Evolutionary conservation across 306 rosid genomes (phyloP).

Genomic region (Fragaria vesca): DNA sequence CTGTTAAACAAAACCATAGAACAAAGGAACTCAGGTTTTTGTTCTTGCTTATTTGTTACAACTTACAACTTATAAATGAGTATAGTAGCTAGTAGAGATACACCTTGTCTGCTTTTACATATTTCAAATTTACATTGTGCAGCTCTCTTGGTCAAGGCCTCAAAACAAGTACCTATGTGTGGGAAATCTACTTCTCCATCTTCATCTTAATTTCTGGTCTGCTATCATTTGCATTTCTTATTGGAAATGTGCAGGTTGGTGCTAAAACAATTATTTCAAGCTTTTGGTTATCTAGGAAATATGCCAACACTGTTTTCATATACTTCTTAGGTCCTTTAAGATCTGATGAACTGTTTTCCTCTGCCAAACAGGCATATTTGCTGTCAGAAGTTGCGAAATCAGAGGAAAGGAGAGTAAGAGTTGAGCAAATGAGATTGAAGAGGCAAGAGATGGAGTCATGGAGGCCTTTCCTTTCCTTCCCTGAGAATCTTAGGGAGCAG

Average conservation of each 20-base stretch:
- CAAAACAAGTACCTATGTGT: constrained; percentile 19
- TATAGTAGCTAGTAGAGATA: too few species aligned
- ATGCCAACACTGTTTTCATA: too few species aligned
- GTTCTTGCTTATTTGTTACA: too few species aligned
- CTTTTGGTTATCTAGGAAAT: too few species aligned
- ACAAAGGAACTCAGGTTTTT: background rate
- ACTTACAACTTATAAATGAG: too few species aligned
- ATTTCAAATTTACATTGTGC: background rate
- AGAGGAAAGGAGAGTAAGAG: background rate
- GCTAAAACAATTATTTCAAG: background rate
- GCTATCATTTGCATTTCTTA: constrained; percentile 27
- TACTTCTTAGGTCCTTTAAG: background rate
- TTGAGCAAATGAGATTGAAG: constrained; percentile 11
- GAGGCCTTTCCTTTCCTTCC: constrained; percentile 12
- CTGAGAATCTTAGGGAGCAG: background rate
- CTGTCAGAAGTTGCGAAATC: constrained; percentile 9
- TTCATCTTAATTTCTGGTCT: constrained; percentile 16
- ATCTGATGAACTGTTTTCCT: background rate
- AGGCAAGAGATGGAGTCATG: constrained; percentile 22
- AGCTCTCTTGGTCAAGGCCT: constrained; percentile 33
- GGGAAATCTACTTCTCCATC: constrained; percentile 26
- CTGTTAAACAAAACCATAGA: too few species aligned
- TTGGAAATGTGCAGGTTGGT: constrained; percentile 33
- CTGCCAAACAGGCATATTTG: constrained; percentile 14
- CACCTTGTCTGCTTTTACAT: background rate